phyloP scores from a whole-genome alignment of 2,329 filamentous ascomycete species.

The Pseudopithomyces chartarum region DNA sequence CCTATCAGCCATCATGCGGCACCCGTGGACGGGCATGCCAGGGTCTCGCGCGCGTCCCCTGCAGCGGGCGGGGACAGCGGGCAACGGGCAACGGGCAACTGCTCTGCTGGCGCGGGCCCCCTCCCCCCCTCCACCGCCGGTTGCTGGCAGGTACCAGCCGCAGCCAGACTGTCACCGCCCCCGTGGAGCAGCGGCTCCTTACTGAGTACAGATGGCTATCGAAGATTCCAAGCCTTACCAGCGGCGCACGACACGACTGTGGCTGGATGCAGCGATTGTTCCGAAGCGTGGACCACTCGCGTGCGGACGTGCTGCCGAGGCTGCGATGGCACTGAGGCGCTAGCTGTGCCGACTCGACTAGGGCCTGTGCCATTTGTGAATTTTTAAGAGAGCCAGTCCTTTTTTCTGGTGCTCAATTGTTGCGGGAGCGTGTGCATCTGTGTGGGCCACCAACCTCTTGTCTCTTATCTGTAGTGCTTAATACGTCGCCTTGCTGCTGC shows the following conservation, averaged over 20 bases:
- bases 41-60: no score
- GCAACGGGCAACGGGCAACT: not conserved
- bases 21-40: no score
- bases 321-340: not conserved
- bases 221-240: slow-evolving; percentile 13
- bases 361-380: slow-evolving; percentile 6
- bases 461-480: not conserved
- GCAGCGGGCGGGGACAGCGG: no score
- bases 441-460: not conserved
- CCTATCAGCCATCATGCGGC: no score
- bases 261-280: slow-evolving; percentile 27
- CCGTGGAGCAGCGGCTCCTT: not conserved
- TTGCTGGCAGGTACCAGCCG: not conserved
- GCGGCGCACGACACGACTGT: slow-evolving; percentile 17
- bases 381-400: not conserved
- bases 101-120: not conserved
- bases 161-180: not conserved
- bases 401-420: not conserved
- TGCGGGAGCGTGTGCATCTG: not conserved
- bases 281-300: slow-evolving; percentile 25
- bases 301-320: slow-evolving; percentile 15
- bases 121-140: not conserved
- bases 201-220: not conserved
- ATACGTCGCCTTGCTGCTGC: not conserved
- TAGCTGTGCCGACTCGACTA: not conserved